Conservation (phyloP, 2,329 filamentous ascomycete species). For the Colletotrichum gloeosporioides region DNA sequence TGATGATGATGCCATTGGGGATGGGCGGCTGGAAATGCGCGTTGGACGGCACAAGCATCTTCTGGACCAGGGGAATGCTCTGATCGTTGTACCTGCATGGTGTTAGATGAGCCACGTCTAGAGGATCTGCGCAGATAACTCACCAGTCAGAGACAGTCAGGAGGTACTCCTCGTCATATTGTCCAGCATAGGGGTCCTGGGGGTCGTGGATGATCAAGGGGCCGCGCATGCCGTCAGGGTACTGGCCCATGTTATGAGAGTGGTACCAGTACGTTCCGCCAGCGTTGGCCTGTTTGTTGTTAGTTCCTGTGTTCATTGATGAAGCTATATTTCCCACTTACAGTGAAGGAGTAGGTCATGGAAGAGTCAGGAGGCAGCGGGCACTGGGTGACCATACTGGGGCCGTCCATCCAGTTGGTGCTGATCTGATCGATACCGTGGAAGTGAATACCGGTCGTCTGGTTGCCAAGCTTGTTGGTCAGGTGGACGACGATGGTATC, state of each 20-base stretch:
- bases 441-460: constrained; percentile 59
- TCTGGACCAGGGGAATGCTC: constrained; percentile 38
- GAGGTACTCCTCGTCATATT: constrained; percentile 64
- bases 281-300: constrained; percentile 28
- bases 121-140: background rate
- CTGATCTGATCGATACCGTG: constrained; percentile 64
- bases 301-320: background rate
- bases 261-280: constrained; percentile 61
- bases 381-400: constrained; percentile 59
- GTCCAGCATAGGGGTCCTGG: constrained; percentile 53
- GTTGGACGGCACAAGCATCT: constrained; percentile 47
- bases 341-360: constrained; percentile 58
- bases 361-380: constrained; percentile 55
- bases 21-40: constrained; percentile 42
- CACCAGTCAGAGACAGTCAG: constrained; percentile 46
- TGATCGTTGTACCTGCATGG: constrained; percentile 47
- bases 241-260: constrained; percentile 68
- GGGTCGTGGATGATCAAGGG: constrained; percentile 66
- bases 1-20: constrained; percentile 46
- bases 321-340: constrained; percentile 27
- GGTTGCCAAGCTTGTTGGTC: constrained; percentile 56
- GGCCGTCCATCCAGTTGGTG: constrained; percentile 64
- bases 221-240: constrained; percentile 70
- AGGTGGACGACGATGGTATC: constrained; percentile 56
- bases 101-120: background rate